phyloP scores from a whole-genome alignment of 495 filamentous ascomycete genomes.

The Aspergillus heteromorphus region DNA sequence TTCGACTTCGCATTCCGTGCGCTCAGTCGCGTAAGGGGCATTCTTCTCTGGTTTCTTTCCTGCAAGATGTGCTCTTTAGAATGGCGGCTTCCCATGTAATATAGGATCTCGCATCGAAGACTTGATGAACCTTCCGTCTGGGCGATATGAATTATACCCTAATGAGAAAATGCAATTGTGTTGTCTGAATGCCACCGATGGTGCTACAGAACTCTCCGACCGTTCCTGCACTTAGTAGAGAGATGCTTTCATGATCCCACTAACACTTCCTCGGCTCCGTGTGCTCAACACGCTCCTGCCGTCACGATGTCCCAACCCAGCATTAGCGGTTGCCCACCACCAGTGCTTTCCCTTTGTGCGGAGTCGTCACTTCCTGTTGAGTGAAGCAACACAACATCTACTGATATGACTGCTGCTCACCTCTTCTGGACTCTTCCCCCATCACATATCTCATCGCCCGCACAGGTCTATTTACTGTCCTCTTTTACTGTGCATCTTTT shows the following conservation, averaged over 20 bases:
- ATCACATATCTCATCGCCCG: slow-evolving; percentile 5
- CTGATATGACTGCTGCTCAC: not conserved
- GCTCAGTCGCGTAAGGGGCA: slow-evolving; percentile 6
- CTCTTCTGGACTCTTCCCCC: not conserved
- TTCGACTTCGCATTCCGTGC: slow-evolving; percentile 1
- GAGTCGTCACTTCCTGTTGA: not conserved
- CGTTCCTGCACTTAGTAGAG: not conserved
- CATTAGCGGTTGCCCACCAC: not conserved
- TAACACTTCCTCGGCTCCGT: not conserved
- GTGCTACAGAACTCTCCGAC: not conserved
- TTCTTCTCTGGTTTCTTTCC: not conserved
- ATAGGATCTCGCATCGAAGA: slow-evolving; percentile 3
- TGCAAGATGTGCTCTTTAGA: not conserved
- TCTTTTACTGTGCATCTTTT: slow-evolving; percentile 23
- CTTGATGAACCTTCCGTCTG: not conserved
- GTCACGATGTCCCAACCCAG: not conserved
- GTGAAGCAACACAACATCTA: too few species aligned
- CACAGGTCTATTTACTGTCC: slow-evolving; percentile 9
- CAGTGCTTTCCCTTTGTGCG: not conserved
- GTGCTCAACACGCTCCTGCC: not conserved
- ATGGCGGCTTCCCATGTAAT: slow-evolving; percentile 8
- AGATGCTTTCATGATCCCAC: not conserved
- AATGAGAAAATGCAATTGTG: not conserved
- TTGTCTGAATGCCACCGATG: not conserved
- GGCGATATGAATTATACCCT: not conserved